phyloP scores from a whole-genome alignment of 768 basidiomycete species.

The Russula abietina region DNA sequence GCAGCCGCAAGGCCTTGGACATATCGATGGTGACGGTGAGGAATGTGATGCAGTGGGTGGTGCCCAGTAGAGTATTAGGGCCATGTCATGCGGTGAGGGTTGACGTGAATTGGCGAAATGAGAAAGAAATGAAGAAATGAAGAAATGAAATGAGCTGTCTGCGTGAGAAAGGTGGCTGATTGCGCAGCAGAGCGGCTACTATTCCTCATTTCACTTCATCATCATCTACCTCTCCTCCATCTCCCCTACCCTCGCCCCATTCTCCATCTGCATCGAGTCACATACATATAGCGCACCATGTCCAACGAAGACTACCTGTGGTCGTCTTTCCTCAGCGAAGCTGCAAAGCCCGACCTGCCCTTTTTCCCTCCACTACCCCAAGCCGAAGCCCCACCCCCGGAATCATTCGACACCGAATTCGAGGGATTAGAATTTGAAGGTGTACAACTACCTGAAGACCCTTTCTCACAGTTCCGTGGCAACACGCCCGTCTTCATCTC shows the following conservation, averaged over 20 bases:
- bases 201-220: constrained; percentile 7
- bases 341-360: constrained; percentile 11
- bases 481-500: constrained; percentile 62
- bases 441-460: constrained; percentile 47
- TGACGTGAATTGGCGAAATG: not conserved
- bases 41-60: not conserved
- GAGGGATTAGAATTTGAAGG: constrained; percentile 61
- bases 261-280: not conserved
- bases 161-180: not conserved
- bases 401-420: constrained; percentile 79
- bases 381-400: constrained; percentile 70
- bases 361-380: constrained; percentile 37
- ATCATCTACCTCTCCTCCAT: constrained; percentile 5
- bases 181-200: constrained; percentile 20
- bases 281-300: constrained; percentile 15
- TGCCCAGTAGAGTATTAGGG: not conserved
- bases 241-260: constrained; percentile 1
- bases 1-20: not conserved
- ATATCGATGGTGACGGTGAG: not conserved
- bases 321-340: constrained; percentile 11
- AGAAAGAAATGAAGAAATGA: not conserved
- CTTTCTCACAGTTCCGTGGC: constrained; percentile 58
- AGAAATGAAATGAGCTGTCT: not conserved
- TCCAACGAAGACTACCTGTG: not conserved
- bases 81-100: not conserved